Base-by-base conservation (phyloP, 495 filamentous ascomycete genomes). In the Rusavskia elegans region DNA sequence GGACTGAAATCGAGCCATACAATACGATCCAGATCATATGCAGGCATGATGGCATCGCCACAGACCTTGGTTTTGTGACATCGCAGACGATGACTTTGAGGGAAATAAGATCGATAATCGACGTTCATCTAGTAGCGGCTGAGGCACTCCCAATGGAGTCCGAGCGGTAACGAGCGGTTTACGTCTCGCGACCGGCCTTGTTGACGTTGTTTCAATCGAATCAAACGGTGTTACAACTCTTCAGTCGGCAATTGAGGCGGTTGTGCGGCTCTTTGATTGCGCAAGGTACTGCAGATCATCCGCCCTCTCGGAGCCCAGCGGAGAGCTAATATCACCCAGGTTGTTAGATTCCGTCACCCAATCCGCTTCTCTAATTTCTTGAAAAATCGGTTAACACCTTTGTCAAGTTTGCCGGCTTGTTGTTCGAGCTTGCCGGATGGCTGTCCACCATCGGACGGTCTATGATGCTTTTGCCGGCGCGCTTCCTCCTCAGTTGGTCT, bases 301-400 rank as follows among this genome's bases (percentile, higher is more conserved):
- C 20, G 20, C n/a, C 8, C 14, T 42, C 9, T 8, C 29, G 8
- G 29, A 30, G 29, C 29, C 29, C 3, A 30, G 9, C 32, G 32
- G 32, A 35, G 16, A 14, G 40, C 8, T 21, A 19, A 9, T 21
- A 10, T 42, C 7, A 7, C n/a, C n/a, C 20, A 1, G 14, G n/a
- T 21, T 19, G 3, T 42, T 10, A 7, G n/a, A 19, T 1, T 10
- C 7, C 39, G 1, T 60, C 49, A 56, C 63, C 71, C 83, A 64
- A 90, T 78, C 62, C 78, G 84, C 77, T 92, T 92, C 73, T 95
- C 89, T 61, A 95, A 71, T 68, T 80, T 88, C 79, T 88, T 94
- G 60, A 95, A 70, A 64, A 93, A 82, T 36, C 82, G 73, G 53
- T 83, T 82, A 14, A 94, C 79, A 3, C 83, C 81, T 64, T 79